Evolutionary conservation across 495 filamentous ascomycete genomes (phyloP).

Genomic region (Hyaloscypha finlandica): DNA sequence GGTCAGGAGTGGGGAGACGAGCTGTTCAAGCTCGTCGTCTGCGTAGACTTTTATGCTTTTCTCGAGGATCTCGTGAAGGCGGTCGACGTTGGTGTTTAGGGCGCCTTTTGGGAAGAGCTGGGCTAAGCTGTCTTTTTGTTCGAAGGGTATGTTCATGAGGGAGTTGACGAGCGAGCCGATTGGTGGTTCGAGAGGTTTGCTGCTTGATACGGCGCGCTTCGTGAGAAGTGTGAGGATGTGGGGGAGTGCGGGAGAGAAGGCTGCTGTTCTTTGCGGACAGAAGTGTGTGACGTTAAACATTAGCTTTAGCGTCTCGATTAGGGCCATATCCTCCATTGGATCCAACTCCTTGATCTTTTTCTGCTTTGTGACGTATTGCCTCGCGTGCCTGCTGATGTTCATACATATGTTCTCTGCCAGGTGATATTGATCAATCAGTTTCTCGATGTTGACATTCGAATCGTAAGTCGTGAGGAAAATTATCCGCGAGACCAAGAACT

Average conservation of each 20-base stretch:
- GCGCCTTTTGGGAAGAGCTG: conserved; percentile 68
- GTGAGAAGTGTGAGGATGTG: conserved; percentile 72
- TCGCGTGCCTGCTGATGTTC: conserved; percentile 71
- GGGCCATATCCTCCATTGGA: conserved; percentile 75
- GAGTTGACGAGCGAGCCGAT: conserved; percentile 71
- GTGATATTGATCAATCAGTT: conserved; percentile 67
- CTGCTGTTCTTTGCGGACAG: conserved; percentile 55
- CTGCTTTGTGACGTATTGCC: conserved; percentile 43
- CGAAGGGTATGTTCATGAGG: conserved; percentile 74
- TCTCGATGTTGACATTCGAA: conserved; percentile 66
- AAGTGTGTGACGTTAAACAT: conserved; percentile 85
- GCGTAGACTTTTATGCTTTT: conserved; percentile 59
- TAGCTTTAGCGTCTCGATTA: conserved; percentile 83
- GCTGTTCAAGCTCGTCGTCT: conserved; percentile 67
- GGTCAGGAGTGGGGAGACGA: conserved; percentile 69
- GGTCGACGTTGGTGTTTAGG: conserved; percentile 62
- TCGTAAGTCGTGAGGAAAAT: conserved; percentile 86
- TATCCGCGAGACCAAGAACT: conserved; percentile 82
- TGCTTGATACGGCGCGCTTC: conserved; percentile 37
- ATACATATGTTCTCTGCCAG: conserved; percentile 67
- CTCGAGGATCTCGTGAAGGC: conserved; percentile 73
- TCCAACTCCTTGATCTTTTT: conserved; percentile 40
- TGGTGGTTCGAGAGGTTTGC: conserved; percentile 44
- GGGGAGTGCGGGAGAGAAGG: conserved; percentile 68
- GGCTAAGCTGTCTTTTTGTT: conserved; percentile 36